These are phyloP conservation scores for Casuarina glauca DNA, from an alignment of 306 rosid species.

Conservation along the genomic window DNA sequence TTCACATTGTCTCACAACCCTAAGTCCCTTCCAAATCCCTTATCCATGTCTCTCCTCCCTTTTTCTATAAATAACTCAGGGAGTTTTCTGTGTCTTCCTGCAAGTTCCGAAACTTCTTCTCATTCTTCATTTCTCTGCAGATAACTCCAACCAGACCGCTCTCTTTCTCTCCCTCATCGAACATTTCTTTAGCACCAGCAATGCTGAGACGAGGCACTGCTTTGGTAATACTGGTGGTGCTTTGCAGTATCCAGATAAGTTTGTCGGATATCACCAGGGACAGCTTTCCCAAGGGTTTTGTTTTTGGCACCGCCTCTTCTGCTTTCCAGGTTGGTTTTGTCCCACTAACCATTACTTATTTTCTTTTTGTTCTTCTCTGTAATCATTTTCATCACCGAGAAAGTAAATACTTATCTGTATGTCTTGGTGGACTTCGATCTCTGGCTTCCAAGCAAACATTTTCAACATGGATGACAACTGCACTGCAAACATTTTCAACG, in stretches of 20 bases:
- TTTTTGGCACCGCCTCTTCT: constrained; percentile 87
- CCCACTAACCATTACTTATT: background rate
- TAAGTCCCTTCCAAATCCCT: background rate
- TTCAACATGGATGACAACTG: background rate
- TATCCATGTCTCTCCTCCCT: background rate
- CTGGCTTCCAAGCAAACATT: background rate
- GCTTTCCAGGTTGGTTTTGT: constrained; percentile 66
- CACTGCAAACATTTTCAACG: background rate
- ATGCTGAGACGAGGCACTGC: constrained; percentile 29
- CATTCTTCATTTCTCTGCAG: background rate
- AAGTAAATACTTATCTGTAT: background rate
- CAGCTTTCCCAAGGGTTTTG: constrained; percentile 75
- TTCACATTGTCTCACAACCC: background rate
- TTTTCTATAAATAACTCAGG: background rate
- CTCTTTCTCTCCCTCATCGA: background rate
- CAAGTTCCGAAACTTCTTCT: background rate
- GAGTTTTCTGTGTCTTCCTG: background rate
- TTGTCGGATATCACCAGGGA: constrained; percentile 46
- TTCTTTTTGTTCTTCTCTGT: background rate
- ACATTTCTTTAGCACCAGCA: constrained; percentile 20
- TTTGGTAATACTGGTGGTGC: constrained; percentile 25
- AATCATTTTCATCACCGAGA: too few species aligned
- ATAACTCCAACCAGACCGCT: background rate
- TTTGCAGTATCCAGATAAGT: constrained; percentile 40
- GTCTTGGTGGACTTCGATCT: background rate